Evolutionary conservation across 371 early-diverging fungal species (phyloP).

Genomic region (Circinella umbellata): DNA sequence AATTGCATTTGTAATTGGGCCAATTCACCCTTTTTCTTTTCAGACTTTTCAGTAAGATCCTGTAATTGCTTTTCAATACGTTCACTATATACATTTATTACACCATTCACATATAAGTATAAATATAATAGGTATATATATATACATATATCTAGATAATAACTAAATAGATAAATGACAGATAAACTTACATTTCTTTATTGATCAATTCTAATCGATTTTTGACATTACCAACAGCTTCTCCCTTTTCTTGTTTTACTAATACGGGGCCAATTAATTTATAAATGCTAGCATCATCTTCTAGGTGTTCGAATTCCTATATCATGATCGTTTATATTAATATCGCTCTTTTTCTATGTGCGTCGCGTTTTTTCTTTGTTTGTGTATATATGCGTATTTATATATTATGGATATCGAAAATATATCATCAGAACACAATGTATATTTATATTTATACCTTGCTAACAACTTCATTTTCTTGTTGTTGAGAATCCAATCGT

Average conservation of each 20-base stretch:
- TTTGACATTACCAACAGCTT: slow-evolving; percentile 87
- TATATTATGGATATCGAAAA: too few species aligned
- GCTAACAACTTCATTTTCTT: slow-evolving; percentile 93
- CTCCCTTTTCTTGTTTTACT: slow-evolving; percentile 88
- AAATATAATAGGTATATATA: too few species aligned
- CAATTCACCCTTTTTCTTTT: slow-evolving; percentile 31
- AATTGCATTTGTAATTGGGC: slow-evolving; percentile 31
- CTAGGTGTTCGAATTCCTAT: slow-evolving; percentile 88
- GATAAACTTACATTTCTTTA: slow-evolving; percentile 77
- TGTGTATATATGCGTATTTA: neutral
- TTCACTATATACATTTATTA: slow-evolving; percentile 52
- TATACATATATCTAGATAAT: too few species aligned
- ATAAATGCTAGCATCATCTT: slow-evolving; percentile 85
- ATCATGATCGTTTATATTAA: neutral
- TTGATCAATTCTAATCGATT: slow-evolving; percentile 93
- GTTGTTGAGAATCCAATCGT: slow-evolving; percentile 91
- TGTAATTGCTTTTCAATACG: slow-evolving; percentile 83
- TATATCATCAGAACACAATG: neutral
- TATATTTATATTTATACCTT: slow-evolving; percentile 50
- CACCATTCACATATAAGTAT: too few species aligned
- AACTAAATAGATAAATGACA: too few species aligned
- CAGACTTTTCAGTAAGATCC: slow-evolving; percentile 27
- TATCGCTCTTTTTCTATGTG: too few species aligned
- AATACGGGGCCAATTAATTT: slow-evolving; percentile 96
- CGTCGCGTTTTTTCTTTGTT: neutral